Conservation (phyloP, 2,329 filamentous ascomycete genomes). For the Scopulariopsis brevicaulis region DNA sequence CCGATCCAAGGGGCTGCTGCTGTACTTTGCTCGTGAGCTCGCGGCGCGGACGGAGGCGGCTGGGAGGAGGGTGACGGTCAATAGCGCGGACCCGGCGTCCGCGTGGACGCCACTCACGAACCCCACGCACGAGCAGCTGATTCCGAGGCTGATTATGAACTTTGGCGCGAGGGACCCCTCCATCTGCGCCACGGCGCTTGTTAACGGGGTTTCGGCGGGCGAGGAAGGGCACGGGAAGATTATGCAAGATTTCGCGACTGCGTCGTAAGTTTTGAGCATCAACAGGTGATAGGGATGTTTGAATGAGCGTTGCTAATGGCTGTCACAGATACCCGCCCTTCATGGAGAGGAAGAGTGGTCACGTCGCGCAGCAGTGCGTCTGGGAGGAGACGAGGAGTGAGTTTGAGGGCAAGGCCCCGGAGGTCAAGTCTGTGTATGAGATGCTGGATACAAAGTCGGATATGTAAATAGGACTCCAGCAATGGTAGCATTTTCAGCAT, state of each 20-base stretch:
- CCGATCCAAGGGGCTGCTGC: slow-evolving; percentile 22
- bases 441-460: slow-evolving; percentile 7
- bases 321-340: slow-evolving; percentile 22
- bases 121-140: slow-evolving; percentile 21
- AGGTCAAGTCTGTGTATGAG: slow-evolving; percentile 13
- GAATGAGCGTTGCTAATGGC: background rate
- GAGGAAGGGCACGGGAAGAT: slow-evolving; percentile 21
- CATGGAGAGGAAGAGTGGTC: slow-evolving; percentile 18
- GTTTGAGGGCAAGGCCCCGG: slow-evolving; percentile 15
- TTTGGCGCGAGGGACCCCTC: slow-evolving; percentile 21
- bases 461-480: too few species aligned
- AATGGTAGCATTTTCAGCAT: too few species aligned
- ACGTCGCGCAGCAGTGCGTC: slow-evolving; percentile 12
- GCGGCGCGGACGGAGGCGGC: slow-evolving; percentile 14
- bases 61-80: slow-evolving; percentile 19
- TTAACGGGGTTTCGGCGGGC: slow-evolving; percentile 21
- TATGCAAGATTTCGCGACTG: slow-evolving; percentile 23
- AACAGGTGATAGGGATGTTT: background rate
- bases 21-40: slow-evolving; percentile 24
- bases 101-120: slow-evolving; percentile 24
- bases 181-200: slow-evolving; percentile 22
- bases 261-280: slow-evolving; percentile 14
- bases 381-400: slow-evolving; percentile 15
- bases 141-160: slow-evolving; percentile 24
- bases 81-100: slow-evolving; percentile 24